Evolutionary conservation across 805 yeast genomes (phyloP).

Genomic region (Henningerozyma blattae): DNA sequence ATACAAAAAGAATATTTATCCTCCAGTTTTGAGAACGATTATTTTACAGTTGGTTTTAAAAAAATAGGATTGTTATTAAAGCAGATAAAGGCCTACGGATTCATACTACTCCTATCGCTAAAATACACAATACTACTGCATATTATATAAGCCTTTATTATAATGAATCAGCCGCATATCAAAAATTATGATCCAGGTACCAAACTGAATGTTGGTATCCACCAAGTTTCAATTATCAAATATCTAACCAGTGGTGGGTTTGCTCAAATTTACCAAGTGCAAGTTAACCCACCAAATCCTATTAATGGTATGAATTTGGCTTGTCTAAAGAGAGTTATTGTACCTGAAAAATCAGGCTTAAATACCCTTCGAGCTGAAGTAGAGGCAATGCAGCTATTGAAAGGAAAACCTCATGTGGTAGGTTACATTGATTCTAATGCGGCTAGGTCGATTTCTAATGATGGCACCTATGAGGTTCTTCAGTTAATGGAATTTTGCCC

Average conservation of each 20-base stretch:
- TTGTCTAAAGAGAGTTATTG: constrained; percentile 86
- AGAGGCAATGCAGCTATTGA: constrained; percentile 87
- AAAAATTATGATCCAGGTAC: constrained; percentile 70
- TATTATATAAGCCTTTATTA: neutral
- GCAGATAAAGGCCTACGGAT: neutral
- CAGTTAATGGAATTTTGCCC: constrained; percentile 73
- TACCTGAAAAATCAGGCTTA: constrained; percentile 78
- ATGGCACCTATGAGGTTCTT: constrained; percentile 63
- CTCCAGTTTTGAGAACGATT: too few relatives aligned
- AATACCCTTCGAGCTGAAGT: constrained; percentile 86
- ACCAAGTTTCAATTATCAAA: constrained; percentile 50
- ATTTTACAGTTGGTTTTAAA: too few relatives aligned
- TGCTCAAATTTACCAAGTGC: constrained; percentile 85
- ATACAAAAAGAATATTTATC: too few relatives aligned
- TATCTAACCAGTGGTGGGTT: constrained; percentile 89
- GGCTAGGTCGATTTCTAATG: constrained; percentile 42
- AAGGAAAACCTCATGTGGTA: constrained; percentile 71
- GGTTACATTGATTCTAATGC: constrained; percentile 94
- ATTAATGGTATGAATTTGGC: constrained; percentile 47
- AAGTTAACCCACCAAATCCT: constrained; percentile 47
- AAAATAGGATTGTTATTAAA: neutral
- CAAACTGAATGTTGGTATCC: constrained; percentile 70
- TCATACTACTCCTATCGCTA: neutral
- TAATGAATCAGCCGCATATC: constrained; percentile 38
- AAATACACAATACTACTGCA: neutral